Percentiles rank a stretch among this genome's conserved stretches.
These are phyloP conservation scores for Ustilago trichophora DNA, from an alignment of 1,284 basidiomycete species.

Conservation along the genomic window DNA sequence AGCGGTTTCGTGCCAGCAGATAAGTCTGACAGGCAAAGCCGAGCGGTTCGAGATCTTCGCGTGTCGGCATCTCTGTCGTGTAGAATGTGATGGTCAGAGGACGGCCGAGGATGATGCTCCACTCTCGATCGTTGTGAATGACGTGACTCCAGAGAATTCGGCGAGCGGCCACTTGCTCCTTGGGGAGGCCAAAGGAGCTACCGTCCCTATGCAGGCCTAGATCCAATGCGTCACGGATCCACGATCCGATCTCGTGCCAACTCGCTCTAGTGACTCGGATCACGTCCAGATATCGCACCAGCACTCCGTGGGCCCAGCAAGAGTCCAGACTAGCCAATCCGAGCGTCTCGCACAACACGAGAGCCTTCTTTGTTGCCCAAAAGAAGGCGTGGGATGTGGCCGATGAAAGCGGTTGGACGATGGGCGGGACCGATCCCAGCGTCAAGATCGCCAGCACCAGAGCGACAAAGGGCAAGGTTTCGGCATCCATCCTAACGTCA, in stretches of 20 bases:
- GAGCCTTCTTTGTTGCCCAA: slow-evolving; percentile 48
- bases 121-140: slow-evolving; percentile 51
- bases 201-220: slow-evolving; percentile 43
- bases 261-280: slow-evolving; percentile 43
- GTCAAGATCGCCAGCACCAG: slow-evolving; percentile 38
- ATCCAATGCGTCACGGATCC: slow-evolving; percentile 45
- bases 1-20: slow-evolving; percentile 37
- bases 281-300: slow-evolving; percentile 46
- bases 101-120: slow-evolving; percentile 46
- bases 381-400: slow-evolving; percentile 45
- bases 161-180: slow-evolving; percentile 41
- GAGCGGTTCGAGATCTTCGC: slow-evolving; percentile 40
- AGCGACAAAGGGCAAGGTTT: slow-evolving; percentile 42
- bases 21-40: slow-evolving; percentile 47
- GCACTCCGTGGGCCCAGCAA: slow-evolving; percentile 46
- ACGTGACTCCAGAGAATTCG: slow-evolving; percentile 47
- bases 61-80: slow-evolving; percentile 45
- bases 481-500: slow-evolving; percentile 41
- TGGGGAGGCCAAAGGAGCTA: slow-evolving; percentile 42
- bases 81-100: slow-evolving; percentile 45
- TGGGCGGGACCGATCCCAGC: slow-evolving; percentile 39
- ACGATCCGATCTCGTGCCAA: slow-evolving; percentile 49
- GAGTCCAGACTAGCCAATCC: slow-evolving; percentile 44
- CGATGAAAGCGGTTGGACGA: slow-evolving; percentile 43
- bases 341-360: slow-evolving; percentile 44